phyloP scores from a whole-genome alignment of 768 basidiomycete species.

The Phaffia tasmanica region DNA sequence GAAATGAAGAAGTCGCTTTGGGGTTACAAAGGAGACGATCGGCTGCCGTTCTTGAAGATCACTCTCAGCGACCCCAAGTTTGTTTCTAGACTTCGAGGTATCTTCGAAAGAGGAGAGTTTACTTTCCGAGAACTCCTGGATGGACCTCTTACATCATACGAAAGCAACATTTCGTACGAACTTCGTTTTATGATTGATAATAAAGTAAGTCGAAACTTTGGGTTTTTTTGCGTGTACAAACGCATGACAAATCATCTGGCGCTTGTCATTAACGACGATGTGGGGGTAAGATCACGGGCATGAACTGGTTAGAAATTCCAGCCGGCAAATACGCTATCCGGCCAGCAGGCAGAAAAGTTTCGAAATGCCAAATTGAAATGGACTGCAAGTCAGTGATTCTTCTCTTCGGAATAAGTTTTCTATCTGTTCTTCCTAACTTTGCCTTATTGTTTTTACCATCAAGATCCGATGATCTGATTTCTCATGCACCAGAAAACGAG shows the following conservation, averaged over 20 bases:
- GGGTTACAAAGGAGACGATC: conserved; percentile 79
- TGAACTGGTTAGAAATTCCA: conserved; percentile 97
- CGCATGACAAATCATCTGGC: too few species aligned
- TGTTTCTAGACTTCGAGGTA: conserved; percentile 74
- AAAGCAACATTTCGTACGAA: conserved; percentile 85
- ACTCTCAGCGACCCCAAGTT: conserved; percentile 59
- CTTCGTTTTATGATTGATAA: conserved; percentile 98
- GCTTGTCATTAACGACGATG: neutral
- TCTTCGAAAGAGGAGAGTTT: conserved; percentile 64
- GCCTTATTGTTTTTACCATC: too few species aligned
- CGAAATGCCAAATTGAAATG: conserved; percentile 82
- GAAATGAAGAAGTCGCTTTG: conserved; percentile 58
- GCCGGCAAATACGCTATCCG: conserved; percentile 65
- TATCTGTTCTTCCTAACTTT: conserved; percentile 13
- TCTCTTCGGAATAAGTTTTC: neutral
- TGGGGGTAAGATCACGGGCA: conserved; percentile 65
- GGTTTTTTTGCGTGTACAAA: too few species aligned
- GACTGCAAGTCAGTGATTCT: conserved; percentile 50
- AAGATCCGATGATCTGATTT: conserved; percentile 76
- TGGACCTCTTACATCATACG: conserved; percentile 56
- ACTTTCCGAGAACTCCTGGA: conserved; percentile 52
- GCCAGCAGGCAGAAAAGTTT: conserved; percentile 51
- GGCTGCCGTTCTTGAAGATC: conserved; percentile 71
- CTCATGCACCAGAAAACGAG: conserved; percentile 78
- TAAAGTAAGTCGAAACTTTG: conserved; percentile 47